phyloP scores from a whole-genome alignment of 2,329 filamentous ascomycete genomes.

The Amphichorda felina region DNA sequence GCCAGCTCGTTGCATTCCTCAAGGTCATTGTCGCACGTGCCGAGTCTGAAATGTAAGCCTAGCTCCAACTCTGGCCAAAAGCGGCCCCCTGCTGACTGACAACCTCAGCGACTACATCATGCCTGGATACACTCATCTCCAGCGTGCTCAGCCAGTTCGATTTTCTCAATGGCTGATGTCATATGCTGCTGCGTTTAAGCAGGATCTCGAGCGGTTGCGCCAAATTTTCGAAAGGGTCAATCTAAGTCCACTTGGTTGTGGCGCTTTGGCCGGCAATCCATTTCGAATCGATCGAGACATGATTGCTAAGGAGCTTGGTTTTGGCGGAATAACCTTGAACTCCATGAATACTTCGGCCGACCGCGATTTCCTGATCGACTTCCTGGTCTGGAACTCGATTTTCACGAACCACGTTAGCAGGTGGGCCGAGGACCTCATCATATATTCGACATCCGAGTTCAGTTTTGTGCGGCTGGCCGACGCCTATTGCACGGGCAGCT shows the following conservation, averaged over 20 bases:
- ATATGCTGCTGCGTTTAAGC: constrained; percentile 58
- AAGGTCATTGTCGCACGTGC: constrained; percentile 57
- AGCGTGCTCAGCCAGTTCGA: constrained; percentile 67
- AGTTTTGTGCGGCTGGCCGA: constrained; percentile 71
- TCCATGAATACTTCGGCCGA: constrained; percentile 68
- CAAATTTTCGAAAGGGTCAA: background rate
- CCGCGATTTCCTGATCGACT: constrained; percentile 74
- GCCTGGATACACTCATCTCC: constrained; percentile 82
- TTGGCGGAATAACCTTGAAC: constrained; percentile 64
- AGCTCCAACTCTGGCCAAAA: constrained; percentile 4
- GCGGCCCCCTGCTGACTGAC: constrained; percentile 6
- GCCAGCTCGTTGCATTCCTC: constrained; percentile 55
- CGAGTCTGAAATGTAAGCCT: constrained; percentile 49
- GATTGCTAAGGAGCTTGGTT: constrained; percentile 72
- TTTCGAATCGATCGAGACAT: constrained; percentile 72
- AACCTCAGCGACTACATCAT: constrained; percentile 50
- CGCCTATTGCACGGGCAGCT: constrained; percentile 59
- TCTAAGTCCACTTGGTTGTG: constrained; percentile 53
- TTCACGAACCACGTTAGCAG: constrained; percentile 71
- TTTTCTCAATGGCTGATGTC: constrained; percentile 77
- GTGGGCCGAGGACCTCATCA: constrained; percentile 78
- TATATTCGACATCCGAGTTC: constrained; percentile 69
- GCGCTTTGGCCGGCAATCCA: constrained; percentile 70
- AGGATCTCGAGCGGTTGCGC: constrained; percentile 62
- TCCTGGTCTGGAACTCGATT: constrained; percentile 66